Base-by-base conservation (phyloP, 768 basidiomycete genomes). In the Tulasnella sp. region DNA sequence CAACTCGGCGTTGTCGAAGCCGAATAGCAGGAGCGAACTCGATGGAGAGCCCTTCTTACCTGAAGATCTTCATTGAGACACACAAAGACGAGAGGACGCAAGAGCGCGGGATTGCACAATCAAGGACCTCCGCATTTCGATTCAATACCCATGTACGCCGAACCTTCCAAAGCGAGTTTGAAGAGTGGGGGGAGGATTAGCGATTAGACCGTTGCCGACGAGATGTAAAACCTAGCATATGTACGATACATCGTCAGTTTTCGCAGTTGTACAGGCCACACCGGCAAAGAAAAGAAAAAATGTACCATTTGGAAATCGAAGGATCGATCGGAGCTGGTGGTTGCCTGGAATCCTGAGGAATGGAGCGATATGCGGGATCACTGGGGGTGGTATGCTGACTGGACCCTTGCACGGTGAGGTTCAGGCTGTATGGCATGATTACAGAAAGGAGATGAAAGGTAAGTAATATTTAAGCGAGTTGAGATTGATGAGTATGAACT, bases 321-420 rank as follows among this genome's bases (percentile, higher is more conserved):
- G 90, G 83, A 66, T 98, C 94, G 66, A 97, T 82, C 27, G 88
- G 84, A 61, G 84, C 92, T 63, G 96, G 80, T 49, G 91, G 80
- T 74, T 83, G 81, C 73, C 85, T 80, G 46, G 90, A 87, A 68
- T 90, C 87, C 31, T 73, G 72, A 48, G 93, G 92, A 63, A 97
- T 68, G 67, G 68, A 72, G 43, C 75, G 73, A 72, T 92, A 88
- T 15, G 69, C 63, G 22, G 76, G 77, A 67, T 92, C 87, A 60
- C 78, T 76, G 69, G 78, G 73, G 49, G 74, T 71, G 62, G 82
- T 76, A 65, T 80, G 78, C 34, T 85, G 88, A 53, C 85, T 81
- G 19, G 91, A 87, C 68, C 82, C 82, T 64, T 78, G 73, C 66
- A 84, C 73, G 61, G 88, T 85, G 66, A 87, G 73, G 77, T 92